Conservation (phyloP, 2,329 filamentous ascomycete species). For the Colletotrichum graminicola region DNA sequence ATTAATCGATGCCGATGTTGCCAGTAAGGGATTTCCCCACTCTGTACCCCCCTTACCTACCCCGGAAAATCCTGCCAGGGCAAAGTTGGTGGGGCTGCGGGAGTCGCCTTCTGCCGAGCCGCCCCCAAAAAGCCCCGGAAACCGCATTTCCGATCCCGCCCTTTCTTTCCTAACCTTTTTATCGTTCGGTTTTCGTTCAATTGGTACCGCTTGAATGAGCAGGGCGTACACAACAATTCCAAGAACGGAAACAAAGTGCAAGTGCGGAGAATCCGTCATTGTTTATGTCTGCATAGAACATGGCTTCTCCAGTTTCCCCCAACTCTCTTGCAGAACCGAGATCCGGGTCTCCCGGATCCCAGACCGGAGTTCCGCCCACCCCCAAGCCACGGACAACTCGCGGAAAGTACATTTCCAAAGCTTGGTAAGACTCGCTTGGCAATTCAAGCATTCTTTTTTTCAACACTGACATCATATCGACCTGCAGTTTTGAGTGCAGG, state of each 20-base stretch:
- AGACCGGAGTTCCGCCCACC: background rate
- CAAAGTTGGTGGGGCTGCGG: slow-evolving; percentile 6
- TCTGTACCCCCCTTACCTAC: background rate
- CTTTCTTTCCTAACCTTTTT: background rate
- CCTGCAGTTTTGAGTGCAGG: slow-evolving; percentile 28
- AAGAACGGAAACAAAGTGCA: background rate
- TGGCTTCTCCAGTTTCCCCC: slow-evolving; percentile 27
- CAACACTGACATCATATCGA: background rate
- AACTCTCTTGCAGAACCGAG: slow-evolving; percentile 6
- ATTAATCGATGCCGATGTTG: background rate
- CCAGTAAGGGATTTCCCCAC: background rate
- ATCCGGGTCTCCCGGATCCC: slow-evolving; percentile 7
- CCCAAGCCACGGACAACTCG: slow-evolving; percentile 27
- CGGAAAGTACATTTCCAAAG: slow-evolving; percentile 39
- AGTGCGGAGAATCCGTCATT: no score
- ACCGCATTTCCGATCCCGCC: background rate
- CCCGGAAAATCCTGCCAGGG: background rate
- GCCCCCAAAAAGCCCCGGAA: background rate
- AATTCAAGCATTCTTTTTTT: background rate
- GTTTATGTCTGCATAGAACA: background rate
- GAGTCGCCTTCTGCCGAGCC: background rate
- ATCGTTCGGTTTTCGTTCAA: slow-evolving; percentile 10
- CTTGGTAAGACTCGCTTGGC: slow-evolving; percentile 18
- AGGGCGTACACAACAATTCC: background rate
- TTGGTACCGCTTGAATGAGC: background rate